Conservation (phyloP, 768 basidiomycete genomes). For the Psilocybe subaeruginosa region DNA sequence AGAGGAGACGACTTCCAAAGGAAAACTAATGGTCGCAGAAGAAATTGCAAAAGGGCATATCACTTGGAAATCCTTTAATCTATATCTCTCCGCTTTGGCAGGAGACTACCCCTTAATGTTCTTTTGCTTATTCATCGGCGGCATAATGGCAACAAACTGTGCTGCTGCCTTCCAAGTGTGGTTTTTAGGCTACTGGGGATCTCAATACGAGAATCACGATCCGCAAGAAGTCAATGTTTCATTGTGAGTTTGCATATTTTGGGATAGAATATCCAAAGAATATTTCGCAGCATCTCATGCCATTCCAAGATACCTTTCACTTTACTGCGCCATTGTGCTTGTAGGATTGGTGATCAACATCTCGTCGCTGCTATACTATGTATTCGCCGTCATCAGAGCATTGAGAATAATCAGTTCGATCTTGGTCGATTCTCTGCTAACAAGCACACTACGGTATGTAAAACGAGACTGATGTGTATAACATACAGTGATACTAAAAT, state of each 20-base stretch:
- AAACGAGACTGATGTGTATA: not conserved
- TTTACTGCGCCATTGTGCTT: conserved; percentile 13
- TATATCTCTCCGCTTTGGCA: conserved; percentile 38
- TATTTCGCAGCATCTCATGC: too few species aligned
- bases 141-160: conserved; percentile 24
- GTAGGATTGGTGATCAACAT: not conserved
- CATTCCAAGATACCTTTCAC: conserved; percentile 47
- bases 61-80: conserved; percentile 30
- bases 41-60: conserved; percentile 48
- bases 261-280: too few species aligned
- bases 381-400: conserved; percentile 41
- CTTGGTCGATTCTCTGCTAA: conserved; percentile 17
- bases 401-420: conserved; percentile 13
- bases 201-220: conserved; percentile 38
- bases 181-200: conserved; percentile 48
- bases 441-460: conserved; percentile 19
- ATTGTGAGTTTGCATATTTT: conserved; percentile 32
- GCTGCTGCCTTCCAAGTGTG: conserved; percentile 35
- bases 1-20: conserved; percentile 28
- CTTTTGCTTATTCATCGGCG: conserved; percentile 27
- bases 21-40: conserved; percentile 64
- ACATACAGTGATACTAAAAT: not conserved
- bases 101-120: conserved; percentile 36
- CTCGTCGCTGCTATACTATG: conserved; percentile 7
- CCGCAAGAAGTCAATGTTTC: conserved; percentile 34